Evolutionary conservation across 805 yeast species (phyloP), one percentile per base, ranked within the genome.

Genomic region (Ogataea zsoltii): DNA sequence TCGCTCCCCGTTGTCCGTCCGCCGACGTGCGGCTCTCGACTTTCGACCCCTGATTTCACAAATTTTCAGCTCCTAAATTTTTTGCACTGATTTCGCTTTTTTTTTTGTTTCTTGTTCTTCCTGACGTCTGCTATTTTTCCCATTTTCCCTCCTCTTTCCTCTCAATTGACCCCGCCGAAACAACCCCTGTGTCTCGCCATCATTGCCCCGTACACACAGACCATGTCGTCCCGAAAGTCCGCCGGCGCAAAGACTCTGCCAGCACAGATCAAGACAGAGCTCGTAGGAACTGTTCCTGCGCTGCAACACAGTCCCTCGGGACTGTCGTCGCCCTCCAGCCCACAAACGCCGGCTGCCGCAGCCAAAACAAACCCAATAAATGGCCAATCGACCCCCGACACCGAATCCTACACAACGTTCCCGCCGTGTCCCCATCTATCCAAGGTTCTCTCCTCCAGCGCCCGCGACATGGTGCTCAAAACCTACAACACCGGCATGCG

Each of bases 401-500:
- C 25, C 25, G 25, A 21, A 5, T 5, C 5, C 7, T 21, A 21
- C 25, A 21, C 25, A 21, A 60, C 71, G 4, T 70, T 75, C 44
- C 67, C 68, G 17, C 70, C 82, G 0, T 80, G 85, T 58, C 58
- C 66, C 9, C 85, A 80, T 57, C 61, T 80, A 34, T 56, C 59
- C 14, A 68, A 74, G 45, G 80, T 78, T 6, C 61, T 80, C 35
- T 68, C 66, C 11, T 71, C 82, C 21, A 69, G 69, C 38, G 81
- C 83, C 9, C 66, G 65, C 41, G 78, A 75, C 3, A 72, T 72
- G 13, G 79, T 79, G 7, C 56, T 76, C 48, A 63, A 65, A 43
- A 77, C 82, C 1, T 80, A 79, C 55, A 65, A 67, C 37, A 77
- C 78, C 46, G 83, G 79, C 2, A 71, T 78, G 46, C 74, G 70